These are phyloP conservation scores for Kodamaea fungicola DNA, from an alignment of 1,139 yeast genomes.

Conservation along the genomic window DNA sequence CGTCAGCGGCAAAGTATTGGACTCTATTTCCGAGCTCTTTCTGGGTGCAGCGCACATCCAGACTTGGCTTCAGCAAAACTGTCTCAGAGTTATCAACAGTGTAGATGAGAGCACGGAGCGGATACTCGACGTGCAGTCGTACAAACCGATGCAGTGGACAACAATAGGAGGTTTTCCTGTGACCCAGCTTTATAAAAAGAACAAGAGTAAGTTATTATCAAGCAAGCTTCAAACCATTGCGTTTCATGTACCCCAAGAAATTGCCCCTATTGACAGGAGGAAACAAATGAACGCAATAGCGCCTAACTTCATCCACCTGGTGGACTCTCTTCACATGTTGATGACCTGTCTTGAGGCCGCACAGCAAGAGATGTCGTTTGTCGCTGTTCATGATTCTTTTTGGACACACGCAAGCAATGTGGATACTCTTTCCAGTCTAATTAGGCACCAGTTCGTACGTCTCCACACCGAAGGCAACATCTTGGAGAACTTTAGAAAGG, in stretches of 20 bases:
- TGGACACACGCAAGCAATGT: slow-evolving; percentile 42
- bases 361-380: slow-evolving; percentile 24
- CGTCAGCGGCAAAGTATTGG: slow-evolving; percentile 26
- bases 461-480: slow-evolving; percentile 27
- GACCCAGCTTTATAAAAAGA: slow-evolving; percentile 33
- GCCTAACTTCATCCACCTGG: slow-evolving; percentile 45
- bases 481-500: slow-evolving; percentile 23
- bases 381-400: slow-evolving; percentile 43
- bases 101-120: slow-evolving; percentile 20
- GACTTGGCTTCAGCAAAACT: slow-evolving; percentile 33
- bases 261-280: slow-evolving; percentile 24
- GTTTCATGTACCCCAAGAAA: slow-evolving; percentile 14
- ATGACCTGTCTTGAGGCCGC: slow-evolving; percentile 32
- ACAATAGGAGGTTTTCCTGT: slow-evolving; percentile 42
- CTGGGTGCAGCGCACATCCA: slow-evolving; percentile 34
- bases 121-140: slow-evolving; percentile 11
- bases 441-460: slow-evolving; percentile 35
- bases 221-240: slow-evolving; percentile 28
- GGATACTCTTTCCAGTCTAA: slow-evolving; percentile 19
- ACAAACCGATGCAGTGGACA: slow-evolving; percentile 44
- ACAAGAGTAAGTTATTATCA: slow-evolving; percentile 11
- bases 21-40: slow-evolving; percentile 34
- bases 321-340: slow-evolving; percentile 40
- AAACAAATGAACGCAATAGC: slow-evolving; percentile 41
- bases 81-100: slow-evolving; percentile 27